Percentiles rank a stretch among this genome's conserved stretches.
Evolutionary conservation across 148 eudicot species (phyloP).

Genomic region (Nepenthes gracilis): DNA sequence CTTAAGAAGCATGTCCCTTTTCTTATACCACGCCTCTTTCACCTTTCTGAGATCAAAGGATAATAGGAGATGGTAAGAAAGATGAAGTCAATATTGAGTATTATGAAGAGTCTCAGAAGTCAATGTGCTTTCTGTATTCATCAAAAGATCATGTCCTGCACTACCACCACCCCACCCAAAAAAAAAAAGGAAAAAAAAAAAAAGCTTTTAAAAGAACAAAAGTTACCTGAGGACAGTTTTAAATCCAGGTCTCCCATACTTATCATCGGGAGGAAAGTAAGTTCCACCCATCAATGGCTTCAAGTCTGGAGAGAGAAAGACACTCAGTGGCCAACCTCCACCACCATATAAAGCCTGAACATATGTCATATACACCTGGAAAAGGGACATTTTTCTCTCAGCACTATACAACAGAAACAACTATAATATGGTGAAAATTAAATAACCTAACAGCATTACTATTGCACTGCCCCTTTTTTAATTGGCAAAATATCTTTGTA

Average conservation of each 20-base stretch:
- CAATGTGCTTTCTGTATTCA: too few relatives aligned
- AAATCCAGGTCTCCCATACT: conserved; percentile 87
- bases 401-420: too few relatives aligned
- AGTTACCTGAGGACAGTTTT: conserved; percentile 79
- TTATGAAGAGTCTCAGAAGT: too few relatives aligned
- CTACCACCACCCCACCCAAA: too few relatives aligned
- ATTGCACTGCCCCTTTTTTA: too few relatives aligned
- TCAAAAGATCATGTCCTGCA: too few relatives aligned
- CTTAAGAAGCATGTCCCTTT: conserved; percentile 54
- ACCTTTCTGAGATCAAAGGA: conserved; percentile 50
- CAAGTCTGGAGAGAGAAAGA: conserved; percentile 84
- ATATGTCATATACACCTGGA: conserved; percentile 94
- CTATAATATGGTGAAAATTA: too few relatives aligned
- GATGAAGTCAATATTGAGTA: too few relatives aligned
- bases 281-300: conserved; percentile 99
- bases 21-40: conserved; percentile 86
- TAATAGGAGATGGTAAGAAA: too few relatives aligned
- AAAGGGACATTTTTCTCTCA: neutral
- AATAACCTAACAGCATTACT: too few relatives aligned
- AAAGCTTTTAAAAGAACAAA: neutral
- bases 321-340: conserved; percentile 97
- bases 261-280: conserved; percentile 93
- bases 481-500: too few relatives aligned
- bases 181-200: too few relatives aligned
- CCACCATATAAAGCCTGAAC: conserved; percentile 94